Evolutionary conservation across 1,284 basidiomycete species (phyloP).

Genomic region (Ustilago sp.): DNA sequence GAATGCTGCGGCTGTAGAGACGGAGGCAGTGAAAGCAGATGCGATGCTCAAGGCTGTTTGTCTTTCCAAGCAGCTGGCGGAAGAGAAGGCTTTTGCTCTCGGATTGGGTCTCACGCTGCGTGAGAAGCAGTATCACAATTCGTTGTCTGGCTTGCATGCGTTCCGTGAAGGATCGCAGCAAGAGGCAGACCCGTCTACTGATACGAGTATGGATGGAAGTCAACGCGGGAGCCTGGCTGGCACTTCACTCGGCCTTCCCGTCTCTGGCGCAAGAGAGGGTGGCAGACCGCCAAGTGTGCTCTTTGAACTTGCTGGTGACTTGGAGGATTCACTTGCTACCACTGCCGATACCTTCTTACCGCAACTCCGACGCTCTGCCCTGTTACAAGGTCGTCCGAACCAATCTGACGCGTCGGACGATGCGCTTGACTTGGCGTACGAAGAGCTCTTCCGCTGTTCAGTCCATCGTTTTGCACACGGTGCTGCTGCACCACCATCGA

Average conservation of each 20-base stretch:
- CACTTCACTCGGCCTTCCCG: background rate
- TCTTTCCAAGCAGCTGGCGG: constrained; percentile 6
- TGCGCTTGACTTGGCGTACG: constrained; percentile 4
- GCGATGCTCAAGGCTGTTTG: background rate
- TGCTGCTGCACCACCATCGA: constrained; percentile 4
- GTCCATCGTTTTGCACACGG: constrained; percentile 11
- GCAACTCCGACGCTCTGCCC: constrained; percentile 15
- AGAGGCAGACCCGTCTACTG: background rate
- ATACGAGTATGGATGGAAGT: background rate
- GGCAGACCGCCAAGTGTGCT: constrained; percentile 4
- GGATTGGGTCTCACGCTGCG: constrained; percentile 12
- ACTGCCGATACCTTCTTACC: background rate
- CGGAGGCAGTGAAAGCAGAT: background rate
- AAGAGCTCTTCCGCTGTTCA: constrained; percentile 21
- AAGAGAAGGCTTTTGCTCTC: constrained; percentile 31
- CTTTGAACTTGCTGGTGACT: constrained; percentile 5
- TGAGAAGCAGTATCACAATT: background rate
- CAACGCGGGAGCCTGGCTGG: background rate
- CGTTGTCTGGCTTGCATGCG: background rate
- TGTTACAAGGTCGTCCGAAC: constrained; percentile 8
- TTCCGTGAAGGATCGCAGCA: background rate
- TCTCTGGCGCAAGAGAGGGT: background rate
- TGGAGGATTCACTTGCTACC: background rate
- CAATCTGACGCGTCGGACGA: background rate
- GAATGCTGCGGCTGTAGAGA: background rate